Evolutionary conservation across 345 rosid genomes (phyloP).

Genomic region (Citrus trifoliata): DNA sequence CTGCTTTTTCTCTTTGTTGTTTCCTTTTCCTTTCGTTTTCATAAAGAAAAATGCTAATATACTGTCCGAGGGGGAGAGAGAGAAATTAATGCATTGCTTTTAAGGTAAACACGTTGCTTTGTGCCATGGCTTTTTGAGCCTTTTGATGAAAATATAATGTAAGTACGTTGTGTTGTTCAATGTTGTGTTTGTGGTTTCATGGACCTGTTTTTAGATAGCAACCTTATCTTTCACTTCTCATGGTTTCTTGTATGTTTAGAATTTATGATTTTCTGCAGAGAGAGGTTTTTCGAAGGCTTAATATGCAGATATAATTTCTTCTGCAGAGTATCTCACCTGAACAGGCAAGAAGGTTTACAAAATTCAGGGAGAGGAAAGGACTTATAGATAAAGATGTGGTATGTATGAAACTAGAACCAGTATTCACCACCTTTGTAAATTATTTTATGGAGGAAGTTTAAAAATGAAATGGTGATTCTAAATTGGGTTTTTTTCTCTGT

Average conservation of each 20-base stretch:
- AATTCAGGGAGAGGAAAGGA: conserved; percentile 92
- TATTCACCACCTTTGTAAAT: neutral
- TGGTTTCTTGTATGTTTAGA: neutral
- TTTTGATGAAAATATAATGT: neutral
- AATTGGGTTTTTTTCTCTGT: neutral
- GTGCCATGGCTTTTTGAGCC: neutral
- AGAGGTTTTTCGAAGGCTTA: conserved; percentile 12
- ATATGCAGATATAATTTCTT: conserved; percentile 14
- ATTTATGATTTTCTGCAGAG: neutral
- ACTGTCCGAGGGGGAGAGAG: neutral
- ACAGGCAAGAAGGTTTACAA: conserved; percentile 92
- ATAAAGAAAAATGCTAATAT: neutral
- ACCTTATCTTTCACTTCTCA: neutral
- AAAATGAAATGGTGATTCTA: neutral
- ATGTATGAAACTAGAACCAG: conserved; percentile 24
- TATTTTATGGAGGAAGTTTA: neutral
- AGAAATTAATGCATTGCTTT: neutral
- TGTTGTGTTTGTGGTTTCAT: neutral
- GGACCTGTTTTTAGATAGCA: neutral
- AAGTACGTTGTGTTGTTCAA: neutral
- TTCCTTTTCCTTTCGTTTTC: neutral
- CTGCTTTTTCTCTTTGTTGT: neutral
- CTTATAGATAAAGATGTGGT: conserved; percentile 97
- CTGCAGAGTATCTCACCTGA: conserved; percentile 84
- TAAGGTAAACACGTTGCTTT: neutral